phyloP scores from a whole-genome alignment of 2,329 filamentous ascomycete species.

The Cladobotryum protrusum region DNA sequence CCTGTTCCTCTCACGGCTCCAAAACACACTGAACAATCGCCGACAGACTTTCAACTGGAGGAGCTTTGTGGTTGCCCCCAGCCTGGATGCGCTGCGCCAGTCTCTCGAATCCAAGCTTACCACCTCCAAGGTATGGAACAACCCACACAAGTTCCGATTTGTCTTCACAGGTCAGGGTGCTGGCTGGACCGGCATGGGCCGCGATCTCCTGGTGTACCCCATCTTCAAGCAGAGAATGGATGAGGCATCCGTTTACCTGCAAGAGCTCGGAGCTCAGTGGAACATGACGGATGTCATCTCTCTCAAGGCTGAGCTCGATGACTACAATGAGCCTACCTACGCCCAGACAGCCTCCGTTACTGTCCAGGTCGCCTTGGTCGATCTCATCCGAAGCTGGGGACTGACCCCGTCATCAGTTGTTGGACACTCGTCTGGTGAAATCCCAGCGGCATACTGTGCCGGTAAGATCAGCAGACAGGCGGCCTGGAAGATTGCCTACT shows the following conservation, averaged over 20 bases:
- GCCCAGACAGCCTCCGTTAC: slow-evolving; percentile 24
- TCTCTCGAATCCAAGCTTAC: not conserved
- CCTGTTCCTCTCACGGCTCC: too few species aligned
- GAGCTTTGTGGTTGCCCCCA: too few species aligned
- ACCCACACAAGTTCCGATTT: too few species aligned
- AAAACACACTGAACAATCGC: too few species aligned
- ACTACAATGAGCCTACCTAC: not conserved
- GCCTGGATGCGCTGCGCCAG: too few species aligned
- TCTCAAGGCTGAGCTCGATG: too few species aligned
- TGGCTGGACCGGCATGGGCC: slow-evolving; percentile 1
- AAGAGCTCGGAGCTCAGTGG: not conserved
- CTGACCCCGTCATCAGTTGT: slow-evolving; percentile 31
- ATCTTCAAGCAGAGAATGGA: not conserved
- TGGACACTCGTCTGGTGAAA: slow-evolving; percentile 45
- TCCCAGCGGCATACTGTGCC: slow-evolving; percentile 43
- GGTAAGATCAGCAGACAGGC: slow-evolving; percentile 29
- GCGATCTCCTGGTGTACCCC: not conserved
- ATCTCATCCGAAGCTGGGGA: slow-evolving; percentile 22
- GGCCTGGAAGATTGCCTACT: slow-evolving; percentile 13
- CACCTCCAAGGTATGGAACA: too few species aligned
- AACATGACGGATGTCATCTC: too few species aligned
- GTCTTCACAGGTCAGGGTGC: slow-evolving; percentile 7
- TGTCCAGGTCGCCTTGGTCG: slow-evolving; percentile 23
- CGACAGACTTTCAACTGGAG: too few species aligned
- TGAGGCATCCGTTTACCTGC: not conserved